Evolutionary conservation across 306 rosid species (phyloP).

Genomic region (Dryas octopetala): DNA sequence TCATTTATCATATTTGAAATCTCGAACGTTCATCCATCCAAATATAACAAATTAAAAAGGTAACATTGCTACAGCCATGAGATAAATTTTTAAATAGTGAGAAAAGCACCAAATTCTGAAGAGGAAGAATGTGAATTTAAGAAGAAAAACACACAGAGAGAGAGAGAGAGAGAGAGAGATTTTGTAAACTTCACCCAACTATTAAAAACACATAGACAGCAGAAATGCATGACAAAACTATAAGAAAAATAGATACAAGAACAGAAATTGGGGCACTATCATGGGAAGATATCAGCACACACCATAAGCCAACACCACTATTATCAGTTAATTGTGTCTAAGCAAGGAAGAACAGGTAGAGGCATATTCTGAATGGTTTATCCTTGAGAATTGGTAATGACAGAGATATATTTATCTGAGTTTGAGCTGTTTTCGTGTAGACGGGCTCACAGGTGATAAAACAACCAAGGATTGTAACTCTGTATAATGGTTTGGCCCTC

Average conservation of each 20-base stretch:
- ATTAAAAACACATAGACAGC: background rate
- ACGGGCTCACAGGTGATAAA: background rate
- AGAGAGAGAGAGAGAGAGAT: background rate
- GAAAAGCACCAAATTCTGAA: background rate
- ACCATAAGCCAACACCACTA: background rate
- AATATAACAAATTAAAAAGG: background rate
- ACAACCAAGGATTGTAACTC: background rate
- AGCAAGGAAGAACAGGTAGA: background rate
- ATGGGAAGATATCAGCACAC: background rate
- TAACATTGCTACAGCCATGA: background rate
- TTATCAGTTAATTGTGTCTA: background rate
- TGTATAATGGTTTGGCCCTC: background rate
- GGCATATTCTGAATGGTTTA: background rate
- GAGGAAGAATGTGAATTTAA: background rate
- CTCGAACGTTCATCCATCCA: no score
- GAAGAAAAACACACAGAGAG: background rate
- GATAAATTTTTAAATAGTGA: background rate
- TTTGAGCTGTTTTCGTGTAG: background rate
- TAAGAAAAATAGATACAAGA: background rate
- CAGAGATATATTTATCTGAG: background rate
- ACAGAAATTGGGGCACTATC: background rate
- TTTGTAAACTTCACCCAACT: background rate
- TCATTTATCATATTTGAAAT: background rate
- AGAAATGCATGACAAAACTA: background rate
- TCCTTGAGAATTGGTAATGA: background rate